Conservation (phyloP, 192 early-diverging fungal species). For the Funneliformis geosporum region DNA sequence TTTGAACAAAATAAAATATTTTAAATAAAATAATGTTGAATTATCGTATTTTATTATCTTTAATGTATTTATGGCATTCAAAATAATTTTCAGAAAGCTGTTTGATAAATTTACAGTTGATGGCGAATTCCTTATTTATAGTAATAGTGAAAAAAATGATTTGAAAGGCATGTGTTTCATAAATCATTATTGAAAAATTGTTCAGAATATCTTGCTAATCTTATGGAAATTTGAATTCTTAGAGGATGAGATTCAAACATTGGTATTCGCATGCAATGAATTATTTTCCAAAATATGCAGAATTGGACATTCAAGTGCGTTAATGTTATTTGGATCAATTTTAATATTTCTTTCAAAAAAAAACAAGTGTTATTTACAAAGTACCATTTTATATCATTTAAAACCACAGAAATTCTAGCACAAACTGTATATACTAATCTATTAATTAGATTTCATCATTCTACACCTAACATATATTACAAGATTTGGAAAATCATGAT, state of each 20-base stretch:
- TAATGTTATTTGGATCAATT: background rate
- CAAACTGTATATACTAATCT: conserved; percentile 6
- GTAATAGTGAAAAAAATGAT: background rate
- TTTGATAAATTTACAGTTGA: conserved; percentile 13
- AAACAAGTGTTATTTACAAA: background rate
- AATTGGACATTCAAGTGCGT: conserved; percentile 27
- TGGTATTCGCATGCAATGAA: conserved; percentile 22
- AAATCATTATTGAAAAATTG: background rate
- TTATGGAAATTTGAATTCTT: background rate
- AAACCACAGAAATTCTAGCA: background rate
- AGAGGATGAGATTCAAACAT: conserved; percentile 16
- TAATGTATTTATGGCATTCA: background rate
- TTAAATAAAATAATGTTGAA: background rate
- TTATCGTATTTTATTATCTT: background rate
- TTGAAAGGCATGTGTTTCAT: conserved; percentile 13
- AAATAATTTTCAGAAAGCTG: background rate
- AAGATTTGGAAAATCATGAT: conserved; percentile 10
- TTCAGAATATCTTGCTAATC: background rate
- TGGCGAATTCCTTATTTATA: conserved; percentile 12
- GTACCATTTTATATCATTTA: background rate
- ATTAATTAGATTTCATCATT: background rate
- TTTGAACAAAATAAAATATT: background rate
- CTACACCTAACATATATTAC: background rate
- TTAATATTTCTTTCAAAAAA: background rate
- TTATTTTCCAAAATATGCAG: conserved; percentile 32